Base-by-base conservation (phyloP, 345 rosid species). In the Populus tremula region DNA sequence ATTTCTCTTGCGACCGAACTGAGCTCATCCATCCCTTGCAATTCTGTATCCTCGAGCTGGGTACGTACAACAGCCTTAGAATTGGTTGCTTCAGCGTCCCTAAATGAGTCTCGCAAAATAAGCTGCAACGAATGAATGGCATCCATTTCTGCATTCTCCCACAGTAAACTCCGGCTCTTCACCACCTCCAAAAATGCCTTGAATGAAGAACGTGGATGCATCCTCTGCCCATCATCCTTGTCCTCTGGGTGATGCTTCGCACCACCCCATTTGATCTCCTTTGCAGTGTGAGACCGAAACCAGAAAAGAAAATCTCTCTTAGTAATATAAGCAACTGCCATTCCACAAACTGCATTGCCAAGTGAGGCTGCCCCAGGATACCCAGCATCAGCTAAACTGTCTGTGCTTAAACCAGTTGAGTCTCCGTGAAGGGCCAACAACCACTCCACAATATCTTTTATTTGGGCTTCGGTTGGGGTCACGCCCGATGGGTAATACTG, bases 231-330 rank as follows among this genome's bases (percentile, higher is more conserved):
- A 77, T 94, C 98, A 82, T 96, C 99, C 85, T 92, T 94, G 76
- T 96, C 97, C 89, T 88, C 92, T 0, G 98, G 99, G 66, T 96
- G 97, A 78, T 96, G 99, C 88, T 96, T 96, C 70, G 98, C 99
- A 29, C 99, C 99, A 79, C 99, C 98, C 99, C 99, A 96, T 80
- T 96, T 96, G 79, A 94, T 79, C 87, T 96, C 99, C 81, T 96
- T 91, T n/a, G 84, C 99, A 0, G 98, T 89, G 53, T 96, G 97
- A 80, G 99, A 96, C 25, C 99, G 90, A 74, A 96, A 96, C 99
- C 99, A 96, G 86, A 96, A 96, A 29, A 94, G 89, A 64, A 92
- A 96, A 81, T 94, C 97, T 74, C 71, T 84, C 81, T 89, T 87
- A 21, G 98, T 90, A 77, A 96, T 92, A 80, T 85, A 94, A 38